Percentiles rank a stretch among this genome's conserved stretches.
Evolutionary conservation across 148 eudicot genomes (phyloP).

Genomic region (Chenopodium album): DNA sequence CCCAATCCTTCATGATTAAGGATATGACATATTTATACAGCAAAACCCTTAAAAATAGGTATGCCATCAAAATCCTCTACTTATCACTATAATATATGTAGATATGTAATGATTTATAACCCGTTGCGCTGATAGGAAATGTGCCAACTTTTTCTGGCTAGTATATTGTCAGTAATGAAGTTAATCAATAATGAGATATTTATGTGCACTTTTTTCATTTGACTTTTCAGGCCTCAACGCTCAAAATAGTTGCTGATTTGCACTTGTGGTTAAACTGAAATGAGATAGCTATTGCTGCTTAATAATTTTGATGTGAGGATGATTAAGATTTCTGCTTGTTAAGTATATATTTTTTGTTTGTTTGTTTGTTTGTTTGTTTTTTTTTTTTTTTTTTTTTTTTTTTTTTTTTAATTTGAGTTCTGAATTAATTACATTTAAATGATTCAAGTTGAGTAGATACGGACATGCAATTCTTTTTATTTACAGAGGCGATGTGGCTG

Average conservation of each 20-base stretch:
- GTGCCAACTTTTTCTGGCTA: background rate
- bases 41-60: too few species aligned
- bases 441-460: background rate
- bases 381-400: too few species aligned
- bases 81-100: background rate
- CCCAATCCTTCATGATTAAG: too few species aligned
- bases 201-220: background rate
- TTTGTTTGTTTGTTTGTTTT: too few species aligned
- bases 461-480: background rate
- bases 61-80: background rate
- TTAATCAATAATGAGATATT: background rate
- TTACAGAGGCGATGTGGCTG: background rate
- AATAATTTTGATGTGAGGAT: background rate
- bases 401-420: background rate
- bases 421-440: background rate
- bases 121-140: background rate
- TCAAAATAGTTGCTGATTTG: background rate
- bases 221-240: background rate
- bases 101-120: background rate
- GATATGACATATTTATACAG: too few species aligned
- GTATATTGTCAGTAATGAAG: background rate
- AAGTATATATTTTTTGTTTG: background rate
- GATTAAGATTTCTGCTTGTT: background rate
- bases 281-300: background rate
- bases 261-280: background rate